Base-by-base conservation (phyloP, 257 asterid species). In the Gentiana macrophylla region DNA sequence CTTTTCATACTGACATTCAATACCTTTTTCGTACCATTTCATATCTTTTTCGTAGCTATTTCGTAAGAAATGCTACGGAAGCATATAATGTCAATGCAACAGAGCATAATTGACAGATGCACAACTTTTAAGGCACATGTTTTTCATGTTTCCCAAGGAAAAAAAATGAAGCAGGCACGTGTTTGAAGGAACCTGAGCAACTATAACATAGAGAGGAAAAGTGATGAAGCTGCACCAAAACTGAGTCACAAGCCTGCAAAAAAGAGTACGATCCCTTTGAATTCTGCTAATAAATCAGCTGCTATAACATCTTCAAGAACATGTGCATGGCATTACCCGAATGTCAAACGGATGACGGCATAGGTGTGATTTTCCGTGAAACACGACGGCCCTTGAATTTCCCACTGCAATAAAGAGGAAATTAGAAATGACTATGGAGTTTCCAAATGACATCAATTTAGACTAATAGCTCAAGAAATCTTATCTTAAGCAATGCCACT, bases 141-240 rank as follows among this genome's bases (percentile, higher is more conserved):
- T 15, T 15, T 15, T 15, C 24, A 15, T 15, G 24, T 24, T 24
- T 24, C 24, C 24, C 24, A 24, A 24, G 24, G 46, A 41, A 4
- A 41, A 41, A 5, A 41, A 41, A 41, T 41, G 46, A 38, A 5
- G 46, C 46, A 41, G 24, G 24, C 24, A 41, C 9, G 9, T 13
- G 6, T 34, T 32, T 45, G 43, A n/a, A 54, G 54, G 74, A 65
- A 84, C 97, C 93, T 89, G 97, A 63, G 95, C 80, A 45, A 91
- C 78, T 49, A 86, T 84, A 52, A 91, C 80, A 49, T 91, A 91
- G 62, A 86, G 95, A 2, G 98, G 96, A 67, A 91, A 91, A 11
- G 98, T 91, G 86, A 91, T 81, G 62, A 91, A 91, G 79, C 98
- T 91, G 73, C 98, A 91, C 96, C 98, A 91, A 62, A 77, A 75